These are phyloP conservation scores for Corynascus novoguineensis DNA, from an alignment of 495 filamentous ascomycete genomes.

Conservation along the genomic window DNA sequence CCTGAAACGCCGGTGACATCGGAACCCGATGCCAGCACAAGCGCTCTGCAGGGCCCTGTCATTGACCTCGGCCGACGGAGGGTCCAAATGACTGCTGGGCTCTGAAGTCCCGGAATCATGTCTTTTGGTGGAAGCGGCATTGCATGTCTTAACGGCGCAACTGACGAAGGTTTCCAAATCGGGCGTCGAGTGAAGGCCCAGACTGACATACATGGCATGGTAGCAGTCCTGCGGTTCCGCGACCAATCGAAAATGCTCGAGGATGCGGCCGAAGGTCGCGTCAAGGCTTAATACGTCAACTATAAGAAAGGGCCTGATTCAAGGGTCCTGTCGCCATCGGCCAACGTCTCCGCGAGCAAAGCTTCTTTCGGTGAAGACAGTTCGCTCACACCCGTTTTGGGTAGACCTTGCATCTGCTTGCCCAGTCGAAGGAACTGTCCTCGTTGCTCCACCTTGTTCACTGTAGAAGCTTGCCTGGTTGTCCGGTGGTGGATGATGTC, in stretches of 20 bases:
- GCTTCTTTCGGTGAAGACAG: conserved; percentile 18
- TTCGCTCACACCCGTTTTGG: conserved; percentile 15
- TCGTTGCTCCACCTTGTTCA: conserved; percentile 1
- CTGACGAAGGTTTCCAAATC: not conserved
- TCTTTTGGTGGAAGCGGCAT: not conserved
- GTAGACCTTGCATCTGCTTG: conserved; percentile 1
- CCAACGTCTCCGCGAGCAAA: conserved; percentile 10
- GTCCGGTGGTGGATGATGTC: too few species aligned
- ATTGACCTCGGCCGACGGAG: not conserved
- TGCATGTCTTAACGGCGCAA: not conserved
- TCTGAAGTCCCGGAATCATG: too few species aligned
- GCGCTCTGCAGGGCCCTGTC: not conserved
- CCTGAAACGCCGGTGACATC: conserved; percentile 20
- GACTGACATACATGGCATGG: conserved; percentile 8
- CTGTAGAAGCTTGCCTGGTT: not conserved
- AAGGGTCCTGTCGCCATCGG: conserved; percentile 17
- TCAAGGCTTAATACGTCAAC: conserved; percentile 19
- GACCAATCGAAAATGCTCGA: conserved; percentile 17
- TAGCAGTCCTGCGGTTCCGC: conserved; percentile 16
- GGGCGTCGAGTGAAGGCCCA: not conserved
- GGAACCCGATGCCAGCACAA: conserved; percentile 14
- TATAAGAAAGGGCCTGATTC: conserved; percentile 19
- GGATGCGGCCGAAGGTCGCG: not conserved
- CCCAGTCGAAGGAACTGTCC: not conserved
- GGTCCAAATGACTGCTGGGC: not conserved